Conservation (phyloP, 306 rosid species). For the Begonia fuchsioides region DNA sequence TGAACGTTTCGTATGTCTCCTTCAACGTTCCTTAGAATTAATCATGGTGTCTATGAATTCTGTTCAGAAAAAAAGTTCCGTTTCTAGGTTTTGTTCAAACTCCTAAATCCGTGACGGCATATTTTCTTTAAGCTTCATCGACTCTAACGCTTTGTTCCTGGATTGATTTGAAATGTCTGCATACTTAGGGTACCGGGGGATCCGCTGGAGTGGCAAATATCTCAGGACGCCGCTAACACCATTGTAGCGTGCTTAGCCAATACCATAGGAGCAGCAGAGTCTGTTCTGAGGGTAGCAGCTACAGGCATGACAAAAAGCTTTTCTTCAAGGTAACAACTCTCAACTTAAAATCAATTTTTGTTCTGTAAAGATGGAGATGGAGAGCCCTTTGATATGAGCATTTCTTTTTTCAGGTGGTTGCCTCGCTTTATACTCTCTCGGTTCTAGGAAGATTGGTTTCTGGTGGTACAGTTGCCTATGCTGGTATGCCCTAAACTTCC, state of each 20-base stretch:
- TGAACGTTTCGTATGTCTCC: constrained; percentile 41
- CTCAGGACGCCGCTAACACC: constrained; percentile 74
- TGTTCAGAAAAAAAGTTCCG: too few species aligned
- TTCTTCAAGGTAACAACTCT: constrained; percentile 42
- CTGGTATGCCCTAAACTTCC: constrained; percentile 35
- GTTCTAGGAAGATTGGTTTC: constrained; percentile 72
- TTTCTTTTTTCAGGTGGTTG: constrained; percentile 39
- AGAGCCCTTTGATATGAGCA: constrained; percentile 1
- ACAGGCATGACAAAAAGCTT: constrained; percentile 94
- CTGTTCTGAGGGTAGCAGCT: constrained; percentile 91
- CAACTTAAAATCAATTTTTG: not conserved
- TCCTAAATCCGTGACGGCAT: too few species aligned
- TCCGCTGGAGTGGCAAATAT: constrained; percentile 93
- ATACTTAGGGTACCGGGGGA: constrained; percentile 71
- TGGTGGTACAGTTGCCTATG: constrained; percentile 73
- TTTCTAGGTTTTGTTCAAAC: too few species aligned
- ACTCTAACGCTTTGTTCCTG: not conserved
- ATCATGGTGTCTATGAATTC: not conserved
- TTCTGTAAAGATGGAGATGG: too few species aligned
- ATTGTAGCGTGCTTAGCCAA: constrained; percentile 72
- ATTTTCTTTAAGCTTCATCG: too few species aligned
- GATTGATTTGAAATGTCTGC: not conserved
- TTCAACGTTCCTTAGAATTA: not conserved
- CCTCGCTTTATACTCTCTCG: constrained; percentile 51
- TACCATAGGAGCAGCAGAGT: constrained; percentile 83